These are phyloP conservation scores for Evansstolkia leycettana DNA, from an alignment of 495 filamentous ascomycete species.

Conservation along the genomic window DNA sequence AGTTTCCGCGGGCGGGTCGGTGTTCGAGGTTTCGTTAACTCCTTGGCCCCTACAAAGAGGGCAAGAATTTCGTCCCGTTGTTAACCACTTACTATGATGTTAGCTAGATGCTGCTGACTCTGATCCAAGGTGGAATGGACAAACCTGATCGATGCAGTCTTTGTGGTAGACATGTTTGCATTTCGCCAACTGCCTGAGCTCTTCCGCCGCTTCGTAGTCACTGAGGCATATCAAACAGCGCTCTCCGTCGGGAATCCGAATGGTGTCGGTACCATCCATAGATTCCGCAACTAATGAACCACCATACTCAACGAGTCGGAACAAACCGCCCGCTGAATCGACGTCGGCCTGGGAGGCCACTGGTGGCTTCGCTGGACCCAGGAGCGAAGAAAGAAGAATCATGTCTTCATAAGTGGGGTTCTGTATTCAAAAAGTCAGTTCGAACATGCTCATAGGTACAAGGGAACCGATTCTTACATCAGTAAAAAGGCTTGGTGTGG, in stretches of 20 bases:
- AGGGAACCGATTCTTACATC: conserved; percentile 36
- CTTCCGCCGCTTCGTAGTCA: conserved; percentile 55
- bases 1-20: conserved; percentile 11
- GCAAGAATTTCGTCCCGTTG: conserved; percentile 68
- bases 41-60: conserved; percentile 63
- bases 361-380: conserved; percentile 64
- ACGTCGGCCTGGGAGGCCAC: conserved; percentile 59
- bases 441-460: conserved; percentile 1
- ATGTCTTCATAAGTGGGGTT: conserved; percentile 73
- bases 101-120: conserved; percentile 1
- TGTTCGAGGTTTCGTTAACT: conserved; percentile 31
- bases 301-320: conserved; percentile 33
- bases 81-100: conserved; percentile 49
- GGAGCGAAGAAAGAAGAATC: conserved; percentile 57
- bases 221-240: conserved; percentile 61
- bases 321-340: conserved; percentile 49
- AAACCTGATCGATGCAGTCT: conserved; percentile 68
- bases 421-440: conserved; percentile 19
- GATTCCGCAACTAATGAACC: conserved; percentile 39
- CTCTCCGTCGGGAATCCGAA: conserved; percentile 43
- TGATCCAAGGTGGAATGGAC: conserved; percentile 6
- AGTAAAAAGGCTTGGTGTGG: conserved; percentile 64
- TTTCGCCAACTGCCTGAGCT: conserved; percentile 48
- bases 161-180: conserved; percentile 63
- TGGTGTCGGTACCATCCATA: conserved; percentile 30